A percentile compares a stretch with the other conserved stretches of the same genome.
phyloP scores from a whole-genome alignment of 805 yeast genomes.

The Candida parachauliodes region DNA sequence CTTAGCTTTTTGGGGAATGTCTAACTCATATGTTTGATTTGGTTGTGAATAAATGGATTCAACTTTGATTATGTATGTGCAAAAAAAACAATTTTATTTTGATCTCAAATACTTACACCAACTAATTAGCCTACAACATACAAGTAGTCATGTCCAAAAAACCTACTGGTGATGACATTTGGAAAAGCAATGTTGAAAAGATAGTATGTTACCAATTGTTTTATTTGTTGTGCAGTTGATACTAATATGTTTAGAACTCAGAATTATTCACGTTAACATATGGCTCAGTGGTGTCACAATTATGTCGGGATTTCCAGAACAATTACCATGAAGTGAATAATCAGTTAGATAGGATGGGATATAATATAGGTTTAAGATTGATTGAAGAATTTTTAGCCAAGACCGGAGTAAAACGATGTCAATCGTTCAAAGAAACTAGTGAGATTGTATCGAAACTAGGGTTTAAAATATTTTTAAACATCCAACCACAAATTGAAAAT shows the following conservation, averaged over 20 bases:
- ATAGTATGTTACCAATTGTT: conserved; percentile 47
- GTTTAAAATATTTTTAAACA: conserved; percentile 83
- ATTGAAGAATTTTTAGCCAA: conserved; percentile 92
- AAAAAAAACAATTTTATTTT: background rate
- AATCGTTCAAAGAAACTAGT: conserved; percentile 76
- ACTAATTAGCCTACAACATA: background rate
- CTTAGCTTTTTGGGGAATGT: too few relatives aligned
- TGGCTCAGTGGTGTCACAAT: conserved; percentile 88
- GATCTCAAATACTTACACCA: background rate
- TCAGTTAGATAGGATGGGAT: conserved; percentile 90
- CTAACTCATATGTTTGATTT: too few relatives aligned
- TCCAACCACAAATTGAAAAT: conserved; percentile 68
- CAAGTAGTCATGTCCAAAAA: conserved; percentile 26
- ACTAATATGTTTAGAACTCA: conserved; percentile 53
- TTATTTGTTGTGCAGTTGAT: conserved; percentile 2
- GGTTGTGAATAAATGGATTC: too few relatives aligned
- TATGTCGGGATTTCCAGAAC: conserved; percentile 76
- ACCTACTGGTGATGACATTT: conserved; percentile 72
- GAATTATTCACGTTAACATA: conserved; percentile 93
- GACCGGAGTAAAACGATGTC: conserved; percentile 82
- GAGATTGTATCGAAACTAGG: conserved; percentile 85
- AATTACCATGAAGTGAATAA: conserved; percentile 77
- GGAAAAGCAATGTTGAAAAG: conserved; percentile 86
- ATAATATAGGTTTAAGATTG: conserved; percentile 84
- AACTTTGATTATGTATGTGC: too few relatives aligned